Evolutionary conservation across 1,284 basidiomycete genomes (phyloP).

Genomic region (Termitomyces sp.): DNA sequence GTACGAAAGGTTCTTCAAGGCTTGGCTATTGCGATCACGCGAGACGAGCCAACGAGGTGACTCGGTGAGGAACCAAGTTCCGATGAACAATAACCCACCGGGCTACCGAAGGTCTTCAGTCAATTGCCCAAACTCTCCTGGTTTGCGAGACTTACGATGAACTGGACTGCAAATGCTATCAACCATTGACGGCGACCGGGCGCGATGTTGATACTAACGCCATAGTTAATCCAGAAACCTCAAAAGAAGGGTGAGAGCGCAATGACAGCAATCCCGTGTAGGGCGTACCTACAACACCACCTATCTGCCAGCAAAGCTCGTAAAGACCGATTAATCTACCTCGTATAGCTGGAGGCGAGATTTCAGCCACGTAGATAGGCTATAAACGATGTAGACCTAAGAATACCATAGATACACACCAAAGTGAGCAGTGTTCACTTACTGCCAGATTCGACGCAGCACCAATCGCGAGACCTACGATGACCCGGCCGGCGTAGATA

Average conservation of each 20-base stretch:
- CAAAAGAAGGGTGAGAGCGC: neutral
- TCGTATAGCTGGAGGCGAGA: conserved; percentile 40
- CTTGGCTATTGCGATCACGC: conserved; percentile 32
- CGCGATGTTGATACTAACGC: conserved; percentile 33
- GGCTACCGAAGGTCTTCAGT: conserved; percentile 23
- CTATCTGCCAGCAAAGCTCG: conserved; percentile 38
- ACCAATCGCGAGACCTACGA: conserved; percentile 30
- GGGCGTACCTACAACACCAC: conserved; percentile 27
- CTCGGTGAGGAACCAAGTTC: conserved; percentile 40
- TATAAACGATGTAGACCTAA: conserved; percentile 8
- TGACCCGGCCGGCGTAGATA: conserved; percentile 30
- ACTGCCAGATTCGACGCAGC: conserved; percentile 33
- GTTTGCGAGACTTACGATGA: conserved; percentile 27
- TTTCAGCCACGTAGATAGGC: conserved; percentile 39
- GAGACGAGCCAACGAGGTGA: conserved; percentile 46
- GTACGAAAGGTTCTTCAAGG: conserved; percentile 33
- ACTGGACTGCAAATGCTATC: conserved; percentile 46
- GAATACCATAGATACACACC: conserved; percentile 14
- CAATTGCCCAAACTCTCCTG: neutral
- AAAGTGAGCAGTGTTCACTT: conserved; percentile 18
- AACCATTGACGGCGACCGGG: conserved; percentile 36
- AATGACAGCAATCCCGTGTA: neutral
- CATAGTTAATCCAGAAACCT: conserved; percentile 47
- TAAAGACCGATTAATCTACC: conserved; percentile 46
- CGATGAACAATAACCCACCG: conserved; percentile 37